Percentiles rank a stretch among this genome's conserved stretches.
Conservation (phyloP, 257 asterid genomes). For the Forsythia viridissima region DNA sequence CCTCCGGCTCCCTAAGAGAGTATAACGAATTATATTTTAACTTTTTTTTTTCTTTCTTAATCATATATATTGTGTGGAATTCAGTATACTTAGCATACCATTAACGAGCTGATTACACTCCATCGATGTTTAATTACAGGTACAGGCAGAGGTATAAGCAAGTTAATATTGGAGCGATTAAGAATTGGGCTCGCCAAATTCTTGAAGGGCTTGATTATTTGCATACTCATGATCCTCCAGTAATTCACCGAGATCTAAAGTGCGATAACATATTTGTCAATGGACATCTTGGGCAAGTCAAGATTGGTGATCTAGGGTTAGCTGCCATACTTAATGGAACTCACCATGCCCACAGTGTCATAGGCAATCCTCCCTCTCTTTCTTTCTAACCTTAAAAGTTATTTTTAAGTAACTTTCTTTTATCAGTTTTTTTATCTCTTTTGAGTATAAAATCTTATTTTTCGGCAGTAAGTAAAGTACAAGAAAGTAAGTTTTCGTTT, state of each 20-base stretch:
- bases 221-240: constrained; percentile 74
- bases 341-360: constrained; percentile 80
- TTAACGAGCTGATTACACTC: neutral
- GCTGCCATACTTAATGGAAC: constrained; percentile 67
- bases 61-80: neutral
- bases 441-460: too few species aligned
- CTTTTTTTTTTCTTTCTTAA: neutral
- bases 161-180: constrained; percentile 52
- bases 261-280: constrained; percentile 80
- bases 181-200: constrained; percentile 74
- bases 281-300: constrained; percentile 82
- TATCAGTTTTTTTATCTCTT: neutral
- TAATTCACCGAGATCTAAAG: constrained; percentile 81
- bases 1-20: constrained; percentile 89
- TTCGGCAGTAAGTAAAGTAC: too few species aligned
- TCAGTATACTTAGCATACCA: neutral
- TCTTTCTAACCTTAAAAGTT: neutral
- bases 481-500: neutral
- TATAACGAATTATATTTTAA: constrained; percentile 18
- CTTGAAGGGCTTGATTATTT: constrained; percentile 71
- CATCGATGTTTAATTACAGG: constrained; percentile 28
- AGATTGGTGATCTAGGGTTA: constrained; percentile 82
- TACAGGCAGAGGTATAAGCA: constrained; percentile 55
- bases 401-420: neutral
- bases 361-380: constrained; percentile 38